These are phyloP conservation scores for Lanmaoa pseudosensibilis DNA, from an alignment of 768 basidiomycete genomes.

Conservation along the genomic window DNA sequence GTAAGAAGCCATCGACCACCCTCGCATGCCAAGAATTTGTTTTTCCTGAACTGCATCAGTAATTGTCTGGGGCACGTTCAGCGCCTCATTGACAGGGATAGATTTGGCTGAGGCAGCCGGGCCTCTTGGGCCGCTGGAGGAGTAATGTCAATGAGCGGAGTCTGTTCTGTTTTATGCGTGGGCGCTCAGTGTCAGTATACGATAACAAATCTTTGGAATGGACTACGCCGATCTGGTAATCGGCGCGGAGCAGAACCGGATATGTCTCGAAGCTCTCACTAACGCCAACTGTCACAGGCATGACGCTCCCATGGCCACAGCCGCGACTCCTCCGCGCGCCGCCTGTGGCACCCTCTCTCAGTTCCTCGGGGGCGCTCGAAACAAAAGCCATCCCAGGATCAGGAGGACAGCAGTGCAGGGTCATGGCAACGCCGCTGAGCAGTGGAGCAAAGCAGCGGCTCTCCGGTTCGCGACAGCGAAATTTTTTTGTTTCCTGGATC, in stretches of 20 bases:
- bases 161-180: background rate
- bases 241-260: background rate
- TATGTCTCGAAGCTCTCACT: background rate
- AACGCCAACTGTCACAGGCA: background rate
- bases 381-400: constrained; percentile 8
- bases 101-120: no score
- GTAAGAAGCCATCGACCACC: background rate
- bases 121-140: background rate
- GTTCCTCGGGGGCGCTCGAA: constrained; percentile 14
- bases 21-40: background rate
- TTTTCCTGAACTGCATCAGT: background rate
- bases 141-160: background rate
- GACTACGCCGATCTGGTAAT: background rate
- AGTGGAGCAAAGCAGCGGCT: constrained; percentile 24
- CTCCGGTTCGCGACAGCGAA: constrained; percentile 32
- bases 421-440: constrained; percentile 34
- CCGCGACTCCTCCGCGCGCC: constrained; percentile 30
- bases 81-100: background rate
- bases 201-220: background rate
- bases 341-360: constrained; percentile 10
- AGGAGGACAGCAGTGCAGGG: constrained; percentile 20
- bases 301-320: background rate
- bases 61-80: background rate
- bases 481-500: constrained; percentile 21
- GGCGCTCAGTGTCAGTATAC: background rate